Evolutionary conservation across 441 rosid genomes (phyloP), one percentile per base, ranked within the genome.

Genomic region (Arabidopsis hybrid): DNA sequence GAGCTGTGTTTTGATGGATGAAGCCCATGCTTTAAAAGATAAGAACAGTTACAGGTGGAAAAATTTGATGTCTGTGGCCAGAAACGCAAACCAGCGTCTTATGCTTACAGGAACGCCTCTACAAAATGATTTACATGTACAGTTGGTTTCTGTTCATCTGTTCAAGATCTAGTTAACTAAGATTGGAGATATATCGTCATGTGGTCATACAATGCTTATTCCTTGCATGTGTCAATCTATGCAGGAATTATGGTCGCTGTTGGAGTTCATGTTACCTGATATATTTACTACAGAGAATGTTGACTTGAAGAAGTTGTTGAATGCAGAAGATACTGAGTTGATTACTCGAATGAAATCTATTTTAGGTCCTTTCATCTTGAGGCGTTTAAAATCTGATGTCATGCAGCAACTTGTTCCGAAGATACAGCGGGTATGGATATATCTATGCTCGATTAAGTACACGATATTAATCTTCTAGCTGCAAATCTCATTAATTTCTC

Each of bases 1-100:
- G 98, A 95, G 97, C 83, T 93, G 98, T 78, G 91, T 93, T 61
- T 83, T 93, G 76, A 95, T 95, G 99, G 99, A 95, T 77, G 98
- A 95, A 80, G 99, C 99, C 16, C 98, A 95, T 88, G 96, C 98
- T 75, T 79, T 91, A 77, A 93, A 93, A 86, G 99, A 95, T 78
- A 93, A 83, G 86, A 91, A 81, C 79, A 93, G 97, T 82, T 95
- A 90, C 78, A 83, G 99, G 88, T 93, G 99, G 98, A 95, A 91
- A 83, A 95, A 95, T 58, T 78, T 93, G 62, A 93, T 89, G 97
- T 91, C 95, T 66, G 91, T 89, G 63, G 95, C 99, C 61, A 82
- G 89, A 82, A 90, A 89, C 63, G 99, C 98, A 17, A 95, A 93
- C 78, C 99, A 92, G 76, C 97, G 98, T 42, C 87, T 93, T 65